Evolutionary conservation across 768 basidiomycete genomes (phyloP), one percentile per base, ranked within the genome.

Genomic region (Phanerochaete carnosa): DNA sequence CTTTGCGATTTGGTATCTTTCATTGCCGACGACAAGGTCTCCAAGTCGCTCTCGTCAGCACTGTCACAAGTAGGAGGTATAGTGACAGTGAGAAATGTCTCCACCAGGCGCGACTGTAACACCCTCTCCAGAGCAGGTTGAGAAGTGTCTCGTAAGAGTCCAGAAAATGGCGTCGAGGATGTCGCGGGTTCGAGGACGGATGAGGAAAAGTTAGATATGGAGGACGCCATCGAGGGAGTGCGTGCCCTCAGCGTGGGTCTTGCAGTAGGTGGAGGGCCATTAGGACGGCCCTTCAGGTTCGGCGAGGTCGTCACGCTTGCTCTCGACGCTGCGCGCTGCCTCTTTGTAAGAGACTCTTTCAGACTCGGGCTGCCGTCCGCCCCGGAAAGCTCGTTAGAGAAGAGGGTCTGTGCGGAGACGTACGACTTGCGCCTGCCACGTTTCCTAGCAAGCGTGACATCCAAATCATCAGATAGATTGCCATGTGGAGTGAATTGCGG

Each of bases 61-160:
- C 32, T 51, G 22, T 32, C 35, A n/a, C 22, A 29, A 25, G 45
- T 13, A 12, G 60, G 50, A 1, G 73, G 76, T 23, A 86, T 73
- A 32, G 77, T 76, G 45, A 92, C 71, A 15, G 84, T 80, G 57
- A 93, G 73, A 66, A 91, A 90, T 0, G 91, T 90, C 72, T 92
- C 89, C 25, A 93, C 86, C 30, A 94, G 76, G 51, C 91, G 84
- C 33, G 90, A 87, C 57, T 77, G 75, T 12, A 94, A 79, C 15
- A 92, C 81, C 65, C 80, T 87, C 75, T 93, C 90, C 47, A 93
- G 75, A 8, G 78, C 81, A 29, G 74, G 73, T 68, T 93, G 91
- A 3, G 90, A 89, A 61, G 88, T 80, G 65, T 86, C 85, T 16
- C 79, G 79, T 57, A 82, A 74, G 50, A 82, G 13, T 72, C 64